Base-by-base conservation (phyloP, 2,329 filamentous ascomycete genomes). In the Ceratocystis ficicola region DNA sequence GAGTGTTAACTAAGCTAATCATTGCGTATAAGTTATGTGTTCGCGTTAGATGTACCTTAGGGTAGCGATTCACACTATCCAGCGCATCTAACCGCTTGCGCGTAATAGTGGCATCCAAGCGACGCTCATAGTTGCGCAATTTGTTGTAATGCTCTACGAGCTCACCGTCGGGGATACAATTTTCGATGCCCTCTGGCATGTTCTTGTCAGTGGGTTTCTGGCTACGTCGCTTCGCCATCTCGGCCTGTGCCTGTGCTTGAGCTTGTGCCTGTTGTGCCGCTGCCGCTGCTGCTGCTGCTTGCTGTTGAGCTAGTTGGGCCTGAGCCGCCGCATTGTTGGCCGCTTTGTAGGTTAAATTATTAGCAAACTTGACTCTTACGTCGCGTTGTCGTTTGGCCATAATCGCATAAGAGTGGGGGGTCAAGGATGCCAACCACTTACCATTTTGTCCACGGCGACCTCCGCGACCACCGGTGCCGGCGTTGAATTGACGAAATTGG, bases 161-260 rank as follows among this genome's bases (percentile, higher is more conserved):
- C 74, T 95, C 89, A 69, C 89, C 68, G 60, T 77, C 90, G 69
- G 95, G 85, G 68, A 90, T 84, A 69, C 88, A 83, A 61, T 90
- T 86, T 71, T 95, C 92, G 57, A 96, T 82, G 66, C 90, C 91
- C 69, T 97, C 92, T 48, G 94, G 92, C 30, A 99, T 85, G 71
- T 90, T 94, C 80, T 90, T 95, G 76, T 99, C 94, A 67, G 91
- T 96, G 1, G 94, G 94, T 76, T 93, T 95, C 73, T 86, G 86
- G 73, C 89, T 90, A 70, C 90, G 86, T 68, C 91, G 85, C 75
- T 92, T 90, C 59, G 88, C 86, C 69, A 84, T 80, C 73, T 89
- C 86, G 57, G 84, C 83, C 69, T 80, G 76, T 74, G 50, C 66
- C 50, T 76, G 79, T 28, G 77, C 78, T 68, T 81, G 79, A 69